phyloP scores from a whole-genome alignment of 2,329 filamentous ascomycete genomes.

The Penicillium olsonii region DNA sequence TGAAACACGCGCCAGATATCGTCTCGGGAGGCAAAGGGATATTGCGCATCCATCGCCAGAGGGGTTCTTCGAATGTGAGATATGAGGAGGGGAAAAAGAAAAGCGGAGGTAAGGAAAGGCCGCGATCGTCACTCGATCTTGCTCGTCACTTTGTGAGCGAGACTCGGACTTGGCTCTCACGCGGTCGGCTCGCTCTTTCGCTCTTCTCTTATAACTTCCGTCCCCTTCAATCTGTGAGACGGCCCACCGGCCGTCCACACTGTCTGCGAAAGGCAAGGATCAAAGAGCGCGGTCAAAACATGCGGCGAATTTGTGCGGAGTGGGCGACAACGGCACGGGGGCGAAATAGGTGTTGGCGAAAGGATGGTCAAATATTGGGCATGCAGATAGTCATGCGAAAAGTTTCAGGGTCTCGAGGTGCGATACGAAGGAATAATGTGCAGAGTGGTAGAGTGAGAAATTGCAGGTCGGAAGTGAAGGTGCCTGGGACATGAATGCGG shows the following conservation, averaged over 20 bases:
- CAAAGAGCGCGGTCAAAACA: constrained; percentile 8
- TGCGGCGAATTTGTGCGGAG: constrained; percentile 6
- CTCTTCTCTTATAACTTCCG: constrained; percentile 7
- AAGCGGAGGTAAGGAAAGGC: too few relatives aligned
- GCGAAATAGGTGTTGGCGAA: neutral
- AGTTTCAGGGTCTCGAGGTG: too few relatives aligned
- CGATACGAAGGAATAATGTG: too few relatives aligned
- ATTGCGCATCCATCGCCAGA: constrained; percentile 62
- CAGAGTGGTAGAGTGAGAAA: too few relatives aligned
- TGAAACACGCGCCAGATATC: constrained; percentile 66
- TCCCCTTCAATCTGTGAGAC: constrained; percentile 24
- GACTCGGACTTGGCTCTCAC: neutral
- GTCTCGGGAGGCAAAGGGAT: constrained; percentile 63
- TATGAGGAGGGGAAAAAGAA: neutral
- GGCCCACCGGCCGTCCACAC: constrained; percentile 29
- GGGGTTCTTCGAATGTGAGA: neutral
- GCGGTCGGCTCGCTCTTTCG: neutral
- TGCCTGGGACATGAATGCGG: constrained; percentile 8
- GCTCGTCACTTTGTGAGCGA: neutral
- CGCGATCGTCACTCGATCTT: neutral
- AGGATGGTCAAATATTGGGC: too few relatives aligned
- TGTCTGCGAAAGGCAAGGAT: constrained; percentile 11
- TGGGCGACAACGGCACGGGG: constrained; percentile 1
- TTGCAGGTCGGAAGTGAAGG: neutral
- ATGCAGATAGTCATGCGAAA: too few relatives aligned